Evolutionary conservation across 2,329 filamentous ascomycete genomes (phyloP), one percentile per base, ranked within the genome.

Genomic region (Talaromyces amestolkiae): DNA sequence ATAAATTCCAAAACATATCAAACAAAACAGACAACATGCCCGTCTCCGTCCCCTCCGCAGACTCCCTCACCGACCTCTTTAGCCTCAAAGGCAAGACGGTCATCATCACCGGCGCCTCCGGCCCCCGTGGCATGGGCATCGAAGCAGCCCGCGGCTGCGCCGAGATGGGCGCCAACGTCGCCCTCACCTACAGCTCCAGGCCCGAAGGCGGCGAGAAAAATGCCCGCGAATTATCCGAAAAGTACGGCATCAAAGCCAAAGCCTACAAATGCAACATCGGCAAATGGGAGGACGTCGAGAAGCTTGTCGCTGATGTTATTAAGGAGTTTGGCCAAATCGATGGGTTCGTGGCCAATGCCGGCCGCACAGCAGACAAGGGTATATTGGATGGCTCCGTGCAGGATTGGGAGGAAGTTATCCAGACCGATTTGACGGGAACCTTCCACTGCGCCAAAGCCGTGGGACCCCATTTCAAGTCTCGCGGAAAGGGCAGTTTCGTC

Each of bases 371-470:
- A 70, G 84, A 89, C 79, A 81, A 80, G 64, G 89, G 89, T 65
- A 84, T 91, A 73, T 81, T 91, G 58, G 89, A 92, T 68, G 87
- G 87, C 74, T 85, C 86, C 27, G 87, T 90, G 24, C 84, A 89
- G 73, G 90, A 92, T 74, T 87, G 87, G 75, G 87, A 93, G 75
- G 86, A 88, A 77, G 91, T 96, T 82, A 84, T 96, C 77, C 86
- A 90, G 72, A 89, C 94, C 73, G 96, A 97, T 78, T 84, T 96
- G 71, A 95, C 88, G n/a, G 93, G 93, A 13, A 88, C 85, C 33
- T 91, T 92, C 79, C 87, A 93, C 85, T 96, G 92, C 68, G 92
- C 92, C 31, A 91, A 94, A 81, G 92, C 92, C 22, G 91, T 92
- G n/a, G 93, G 93, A 39, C 85, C 89, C 64, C 90, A 95, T 79